Conservation (phyloP, 2,329 filamentous ascomycete species). For the Emmonsia crescens region DNA sequence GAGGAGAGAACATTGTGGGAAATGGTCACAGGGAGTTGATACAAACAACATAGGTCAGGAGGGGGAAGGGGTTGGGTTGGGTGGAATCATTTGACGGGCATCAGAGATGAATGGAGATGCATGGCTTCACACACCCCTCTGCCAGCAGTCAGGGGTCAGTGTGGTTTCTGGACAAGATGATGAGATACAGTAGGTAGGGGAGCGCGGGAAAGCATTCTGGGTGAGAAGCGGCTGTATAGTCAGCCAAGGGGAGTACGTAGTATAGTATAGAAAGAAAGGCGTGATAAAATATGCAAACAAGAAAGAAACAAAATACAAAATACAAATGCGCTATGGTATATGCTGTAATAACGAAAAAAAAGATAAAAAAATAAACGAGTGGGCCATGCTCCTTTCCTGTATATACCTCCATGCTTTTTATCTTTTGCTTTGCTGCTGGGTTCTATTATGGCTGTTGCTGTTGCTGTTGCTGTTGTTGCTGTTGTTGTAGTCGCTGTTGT, state of each 20-base stretch:
- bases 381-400: constrained; percentile 1
- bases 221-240: no score
- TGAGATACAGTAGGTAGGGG: no score
- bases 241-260: no score
- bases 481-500: not conserved
- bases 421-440: not conserved
- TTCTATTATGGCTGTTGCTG: not conserved
- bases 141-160: not conserved
- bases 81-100: not conserved
- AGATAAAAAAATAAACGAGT: not conserved
- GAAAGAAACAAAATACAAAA: not conserved
- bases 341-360: not conserved
- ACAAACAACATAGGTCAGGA: no score
- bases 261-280: not conserved
- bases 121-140: not conserved
- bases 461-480: not conserved
- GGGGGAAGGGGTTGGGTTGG: no score
- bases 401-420: not conserved
- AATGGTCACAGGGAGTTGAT: not conserved
- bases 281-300: not conserved
- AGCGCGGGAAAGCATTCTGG: no score
- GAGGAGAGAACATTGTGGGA: no score
- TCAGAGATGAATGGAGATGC: not conserved
- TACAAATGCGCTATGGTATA: not conserved
- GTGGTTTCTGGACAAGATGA: not conserved